Conservation (phyloP, 768 basidiomycete species). For the Russula ochroleuca region DNA sequence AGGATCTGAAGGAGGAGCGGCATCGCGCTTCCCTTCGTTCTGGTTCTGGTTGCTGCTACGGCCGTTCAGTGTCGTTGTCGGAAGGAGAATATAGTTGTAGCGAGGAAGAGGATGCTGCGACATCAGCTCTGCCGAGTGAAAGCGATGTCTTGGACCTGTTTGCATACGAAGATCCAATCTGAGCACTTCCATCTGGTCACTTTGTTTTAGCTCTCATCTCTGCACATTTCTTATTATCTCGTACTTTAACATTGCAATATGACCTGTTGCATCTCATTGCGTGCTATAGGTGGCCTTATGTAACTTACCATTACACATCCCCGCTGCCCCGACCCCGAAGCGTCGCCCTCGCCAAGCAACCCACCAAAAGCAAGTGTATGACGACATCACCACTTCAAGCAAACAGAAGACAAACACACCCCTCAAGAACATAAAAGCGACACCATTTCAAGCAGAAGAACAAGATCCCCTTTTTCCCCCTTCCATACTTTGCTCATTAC, state of each 20-base stretch:
- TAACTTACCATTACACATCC: no score
- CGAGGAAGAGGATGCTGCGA: neutral
- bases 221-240: neutral
- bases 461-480: no score
- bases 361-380: no score
- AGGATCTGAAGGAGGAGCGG: conserved; percentile 18
- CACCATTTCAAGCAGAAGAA: no score
- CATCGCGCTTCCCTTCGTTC: neutral
- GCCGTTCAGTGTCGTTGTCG: neutral
- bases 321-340: no score
- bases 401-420: no score
- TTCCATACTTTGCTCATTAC: no score
- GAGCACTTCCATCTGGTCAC: neutral
- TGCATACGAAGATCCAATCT: conserved; percentile 18
- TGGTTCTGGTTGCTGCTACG: neutral
- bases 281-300: no score
- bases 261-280: neutral
- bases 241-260: neutral
- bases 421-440: no score
- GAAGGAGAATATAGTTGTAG: neutral
- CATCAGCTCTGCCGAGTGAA: conserved; percentile 3
- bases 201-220: no score
- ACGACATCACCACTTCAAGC: no score
- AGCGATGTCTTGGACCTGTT: conserved; percentile 24
- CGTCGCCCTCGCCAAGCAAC: no score